Evolutionary conservation across 306 rosid genomes (phyloP).

Genomic region (Prunus mongolica): DNA sequence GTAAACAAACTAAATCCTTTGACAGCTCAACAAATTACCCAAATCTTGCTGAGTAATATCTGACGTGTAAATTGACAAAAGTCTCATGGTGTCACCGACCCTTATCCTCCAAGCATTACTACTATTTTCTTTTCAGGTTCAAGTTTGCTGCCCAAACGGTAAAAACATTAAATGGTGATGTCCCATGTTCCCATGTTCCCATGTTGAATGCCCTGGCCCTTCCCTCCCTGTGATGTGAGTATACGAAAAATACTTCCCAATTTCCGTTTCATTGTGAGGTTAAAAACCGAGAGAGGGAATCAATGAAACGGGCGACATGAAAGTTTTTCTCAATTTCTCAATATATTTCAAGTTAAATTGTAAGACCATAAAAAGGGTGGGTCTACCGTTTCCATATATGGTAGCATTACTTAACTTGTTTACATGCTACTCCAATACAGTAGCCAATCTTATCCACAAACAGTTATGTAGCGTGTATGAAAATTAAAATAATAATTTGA

Average conservation of each 20-base stretch:
- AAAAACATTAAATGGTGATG: background rate
- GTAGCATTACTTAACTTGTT: background rate
- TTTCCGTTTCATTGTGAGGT: no score
- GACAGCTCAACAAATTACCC: background rate
- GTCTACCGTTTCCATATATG: background rate
- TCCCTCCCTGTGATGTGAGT: background rate
- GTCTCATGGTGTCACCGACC: slow-evolving; percentile 15
- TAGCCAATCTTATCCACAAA: slow-evolving; percentile 10
- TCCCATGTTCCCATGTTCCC: background rate
- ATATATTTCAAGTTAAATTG: background rate
- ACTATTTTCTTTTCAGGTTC: background rate
- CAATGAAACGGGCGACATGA: no score
- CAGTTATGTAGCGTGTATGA: background rate
- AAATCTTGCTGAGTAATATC: slow-evolving; percentile 13
- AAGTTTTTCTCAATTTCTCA: background rate
- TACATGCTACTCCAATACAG: background rate
- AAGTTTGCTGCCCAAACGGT: background rate
- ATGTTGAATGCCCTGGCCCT: background rate
- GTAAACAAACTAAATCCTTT: background rate
- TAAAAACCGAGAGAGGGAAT: no score
- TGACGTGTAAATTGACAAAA: slow-evolving; percentile 25
- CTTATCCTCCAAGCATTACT: slow-evolving; percentile 4
- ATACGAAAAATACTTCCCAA: no score
- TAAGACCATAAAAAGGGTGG: slow-evolving; percentile 12
- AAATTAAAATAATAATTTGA: background rate